Evolutionary conservation across 176 grass and related monocot genomes (phyloP).

Genomic region (Leersia perrieri): DNA sequence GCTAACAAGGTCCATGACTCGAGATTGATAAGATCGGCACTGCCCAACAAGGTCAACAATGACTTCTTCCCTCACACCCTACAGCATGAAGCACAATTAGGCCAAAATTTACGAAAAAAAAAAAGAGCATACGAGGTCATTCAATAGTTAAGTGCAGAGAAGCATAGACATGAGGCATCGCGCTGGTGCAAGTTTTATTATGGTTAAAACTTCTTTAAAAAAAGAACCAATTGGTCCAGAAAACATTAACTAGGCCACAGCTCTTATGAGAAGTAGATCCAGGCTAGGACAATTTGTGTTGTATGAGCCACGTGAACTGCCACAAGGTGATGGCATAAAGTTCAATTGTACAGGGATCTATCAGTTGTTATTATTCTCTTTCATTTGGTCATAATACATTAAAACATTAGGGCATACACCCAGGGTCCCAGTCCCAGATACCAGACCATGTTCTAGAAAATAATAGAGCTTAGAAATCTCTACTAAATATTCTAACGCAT

Average conservation of each 20-base stretch:
- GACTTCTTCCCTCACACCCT: conserved; percentile 89
- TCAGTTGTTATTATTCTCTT: background rate
- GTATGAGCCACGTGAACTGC: background rate
- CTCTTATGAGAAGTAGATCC: background rate
- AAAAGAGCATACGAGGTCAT: background rate
- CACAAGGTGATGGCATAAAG: background rate
- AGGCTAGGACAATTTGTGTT: background rate
- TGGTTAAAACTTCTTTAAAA: too few relatives aligned
- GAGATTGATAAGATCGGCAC: conserved; percentile 77
- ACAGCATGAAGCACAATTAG: conserved; percentile 33
- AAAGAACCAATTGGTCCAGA: background rate
- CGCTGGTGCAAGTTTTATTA: background rate
- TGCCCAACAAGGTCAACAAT: conserved; percentile 92
- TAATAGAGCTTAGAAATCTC: background rate
- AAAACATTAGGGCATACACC: background rate
- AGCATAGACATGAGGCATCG: background rate
- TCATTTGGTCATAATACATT: background rate
- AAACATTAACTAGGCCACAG: background rate
- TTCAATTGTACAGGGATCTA: background rate
- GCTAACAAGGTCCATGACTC: conserved; percentile 82
- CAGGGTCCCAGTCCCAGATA: too few relatives aligned
- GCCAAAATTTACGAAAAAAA: conserved; percentile 4
- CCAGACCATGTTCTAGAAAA: conserved; percentile 23
- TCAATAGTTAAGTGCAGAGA: conserved; percentile 4
- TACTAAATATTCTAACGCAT: background rate